phyloP scores from a whole-genome alignment of 805 yeast genomes.

The Cyberlindnera xylosilytica region DNA sequence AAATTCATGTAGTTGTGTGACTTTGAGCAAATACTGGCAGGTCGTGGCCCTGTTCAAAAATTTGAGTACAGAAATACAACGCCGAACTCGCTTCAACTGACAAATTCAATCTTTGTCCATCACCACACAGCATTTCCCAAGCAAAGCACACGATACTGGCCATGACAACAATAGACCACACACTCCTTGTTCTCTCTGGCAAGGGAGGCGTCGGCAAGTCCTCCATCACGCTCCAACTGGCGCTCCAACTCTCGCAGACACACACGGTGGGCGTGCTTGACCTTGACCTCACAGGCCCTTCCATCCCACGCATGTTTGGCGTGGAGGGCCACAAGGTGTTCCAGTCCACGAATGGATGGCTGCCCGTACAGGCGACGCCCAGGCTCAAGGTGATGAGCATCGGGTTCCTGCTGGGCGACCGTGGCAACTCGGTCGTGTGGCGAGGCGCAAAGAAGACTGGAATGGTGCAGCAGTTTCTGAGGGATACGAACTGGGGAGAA shows the following conservation, averaged over 20 bases:
- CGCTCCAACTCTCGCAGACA: slow-evolving; percentile 76
- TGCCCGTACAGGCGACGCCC: slow-evolving; percentile 61
- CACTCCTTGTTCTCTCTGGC: slow-evolving; percentile 82
- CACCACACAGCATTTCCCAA: neutral
- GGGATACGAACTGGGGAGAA: slow-evolving; percentile 89
- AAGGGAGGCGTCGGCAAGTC: slow-evolving; percentile 98
- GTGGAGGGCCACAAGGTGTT: slow-evolving; percentile 75
- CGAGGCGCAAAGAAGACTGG: slow-evolving; percentile 98
- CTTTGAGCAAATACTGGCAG: too few species aligned
- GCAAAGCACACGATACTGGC: neutral
- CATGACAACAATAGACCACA: slow-evolving; percentile 52
- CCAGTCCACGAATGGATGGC: slow-evolving; percentile 86
- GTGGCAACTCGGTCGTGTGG: slow-evolving; percentile 96
- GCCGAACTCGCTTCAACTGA: too few species aligned
- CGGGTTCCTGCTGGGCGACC: slow-evolving; percentile 78
- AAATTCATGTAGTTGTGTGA: too few species aligned
- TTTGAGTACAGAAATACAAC: too few species aligned
- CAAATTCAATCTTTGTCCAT: too few species aligned
- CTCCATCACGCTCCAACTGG: slow-evolving; percentile 91
- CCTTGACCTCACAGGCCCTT: slow-evolving; percentile 95
- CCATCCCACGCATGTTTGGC: slow-evolving; percentile 95
- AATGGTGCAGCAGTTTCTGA: slow-evolving; percentile 90
- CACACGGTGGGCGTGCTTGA: slow-evolving; percentile 89
- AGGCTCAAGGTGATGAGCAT: slow-evolving; percentile 45
- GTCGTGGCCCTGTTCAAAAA: too few species aligned